Conservation (phyloP, 2,329 filamentous ascomycete species). For the Fusarium concolor region DNA sequence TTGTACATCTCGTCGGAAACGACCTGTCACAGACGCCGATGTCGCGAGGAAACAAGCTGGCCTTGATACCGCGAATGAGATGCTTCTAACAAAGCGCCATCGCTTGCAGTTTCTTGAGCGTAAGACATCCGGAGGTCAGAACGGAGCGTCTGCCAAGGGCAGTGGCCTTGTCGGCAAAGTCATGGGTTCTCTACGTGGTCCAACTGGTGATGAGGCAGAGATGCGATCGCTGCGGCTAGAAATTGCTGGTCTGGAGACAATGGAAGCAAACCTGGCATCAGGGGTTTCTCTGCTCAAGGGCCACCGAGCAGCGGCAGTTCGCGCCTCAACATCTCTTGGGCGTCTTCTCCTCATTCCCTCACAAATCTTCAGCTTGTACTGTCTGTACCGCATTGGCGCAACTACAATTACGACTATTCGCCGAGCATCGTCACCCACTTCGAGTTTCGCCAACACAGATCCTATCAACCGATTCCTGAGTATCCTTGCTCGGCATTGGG, state of each 20-base stretch:
- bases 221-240: conserved; percentile 76
- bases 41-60: conserved; percentile 82
- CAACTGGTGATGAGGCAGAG: conserved; percentile 69
- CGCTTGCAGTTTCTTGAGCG: conserved; percentile 77
- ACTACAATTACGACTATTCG: conserved; percentile 76
- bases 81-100: conserved; percentile 80
- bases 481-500: conserved; percentile 84
- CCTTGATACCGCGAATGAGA: conserved; percentile 80
- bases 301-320: conserved; percentile 71
- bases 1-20: conserved; percentile 60
- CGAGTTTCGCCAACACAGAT: conserved; percentile 75
- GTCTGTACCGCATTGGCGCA: conserved; percentile 82
- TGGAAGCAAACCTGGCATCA: conserved; percentile 77
- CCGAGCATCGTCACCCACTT: conserved; percentile 57
- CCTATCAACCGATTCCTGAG: conserved; percentile 87
- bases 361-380: conserved; percentile 82
- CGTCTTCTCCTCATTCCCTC: conserved; percentile 71
- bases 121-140: conserved; percentile 59
- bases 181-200: conserved; percentile 76
- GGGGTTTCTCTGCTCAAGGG: conserved; percentile 72
- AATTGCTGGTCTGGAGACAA: conserved; percentile 81
- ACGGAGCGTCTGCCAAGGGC: conserved; percentile 40
- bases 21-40: conserved; percentile 77
- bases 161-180: conserved; percentile 78
- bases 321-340: conserved; percentile 75